Base-by-base conservation (phyloP, 768 basidiomycete species). In the Trametes maxima region DNA sequence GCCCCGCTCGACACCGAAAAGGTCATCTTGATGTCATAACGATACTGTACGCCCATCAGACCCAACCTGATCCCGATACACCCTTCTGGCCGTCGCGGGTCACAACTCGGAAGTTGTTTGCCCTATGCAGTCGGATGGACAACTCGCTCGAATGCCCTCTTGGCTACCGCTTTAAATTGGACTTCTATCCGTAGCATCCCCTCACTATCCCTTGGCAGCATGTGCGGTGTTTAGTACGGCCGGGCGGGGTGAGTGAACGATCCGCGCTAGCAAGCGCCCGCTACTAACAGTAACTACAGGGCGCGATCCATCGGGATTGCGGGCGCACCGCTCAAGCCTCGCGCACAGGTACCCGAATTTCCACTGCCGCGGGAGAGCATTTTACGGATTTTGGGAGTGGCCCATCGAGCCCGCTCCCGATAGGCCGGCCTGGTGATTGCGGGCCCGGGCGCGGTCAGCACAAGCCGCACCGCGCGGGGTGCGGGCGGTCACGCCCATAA, bases 371-470 rank as follows among this genome's bases (percentile, higher is more conserved):
- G 17, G 53, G 42, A 22, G 21, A 36, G 13, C 14, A 19, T 39
- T 19, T 16, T 35, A 16, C 16, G 22, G 19, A 21, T 2, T 7
- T 37, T 37, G 1, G 14, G n/a, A 36, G 54, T n/a, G 45, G 39
- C 16, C 21, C 54, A 46, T 46, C 35, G 28, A 44, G 45, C 48
- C 48, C 40, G 40, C 35, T 50, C 39, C 45, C 46, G 55, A 36
- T 3, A 42, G 16, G 11, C 48, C 56, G 57, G 28, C n/a, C 10
- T 17, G 14, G 8, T 58, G 48, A 58, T 56, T 16, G 21, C 36
- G 7, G 17, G 24, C 13, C 21, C 40, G 57, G 48, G 48, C 57
- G 57, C 57, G 57, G 57, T 43, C 48, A 43, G 17, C 12, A 28
- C 25, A 50, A 40, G 48, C 57, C 57, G 57, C 48, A 17, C n/a